Conservation (phyloP, 257 asterid genomes). For the Thymus mandschuricus region DNA sequence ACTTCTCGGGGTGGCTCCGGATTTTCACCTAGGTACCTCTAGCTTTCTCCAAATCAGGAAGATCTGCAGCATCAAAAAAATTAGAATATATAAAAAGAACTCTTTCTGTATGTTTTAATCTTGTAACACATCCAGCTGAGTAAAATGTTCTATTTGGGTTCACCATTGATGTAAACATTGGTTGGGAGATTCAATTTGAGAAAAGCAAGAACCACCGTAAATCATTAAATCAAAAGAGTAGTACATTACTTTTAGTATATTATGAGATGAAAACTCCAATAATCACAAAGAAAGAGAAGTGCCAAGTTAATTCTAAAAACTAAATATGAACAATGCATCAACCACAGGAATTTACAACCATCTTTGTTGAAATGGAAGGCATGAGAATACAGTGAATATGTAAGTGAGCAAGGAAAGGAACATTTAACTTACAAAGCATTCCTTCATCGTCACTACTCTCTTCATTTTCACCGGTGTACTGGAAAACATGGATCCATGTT, state of each 20-base stretch:
- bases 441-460: constrained; percentile 86
- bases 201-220: constrained; percentile 4
- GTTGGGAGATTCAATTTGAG: neutral
- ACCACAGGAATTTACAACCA: constrained; percentile 18
- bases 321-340: constrained; percentile 11
- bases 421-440: constrained; percentile 78
- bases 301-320: neutral
- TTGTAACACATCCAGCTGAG: neutral
- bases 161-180: neutral
- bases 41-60: constrained; percentile 86
- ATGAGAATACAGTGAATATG: neutral
- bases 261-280: constrained; percentile 17
- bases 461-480: constrained; percentile 63
- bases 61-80: constrained; percentile 55
- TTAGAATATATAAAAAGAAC: constrained; percentile 18
- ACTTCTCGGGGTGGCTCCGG: constrained; percentile 14
- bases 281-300: neutral
- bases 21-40: constrained; percentile 46
- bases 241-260: neutral
- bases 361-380: neutral
- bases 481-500: constrained; percentile 38
- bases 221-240: neutral
- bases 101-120: neutral
- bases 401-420: neutral
- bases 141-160: too few species aligned